Evolutionary conservation across 148 eudicot species (phyloP).

Genomic region (Camellia granthamiana): DNA sequence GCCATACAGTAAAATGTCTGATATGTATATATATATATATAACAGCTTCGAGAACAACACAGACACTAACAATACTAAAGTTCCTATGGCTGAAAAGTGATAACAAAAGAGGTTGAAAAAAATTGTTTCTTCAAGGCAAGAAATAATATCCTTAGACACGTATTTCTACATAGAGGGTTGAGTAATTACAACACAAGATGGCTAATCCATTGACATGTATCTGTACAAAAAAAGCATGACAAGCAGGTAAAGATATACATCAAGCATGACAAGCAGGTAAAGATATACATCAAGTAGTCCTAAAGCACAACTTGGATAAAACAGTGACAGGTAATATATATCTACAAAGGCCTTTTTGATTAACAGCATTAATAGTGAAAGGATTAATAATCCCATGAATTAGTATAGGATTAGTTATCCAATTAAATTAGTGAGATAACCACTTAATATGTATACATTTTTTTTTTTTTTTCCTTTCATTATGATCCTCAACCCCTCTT

Average conservation of each 20-base stretch:
- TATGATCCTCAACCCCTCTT: no score
- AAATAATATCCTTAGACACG: not conserved
- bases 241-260: not conserved
- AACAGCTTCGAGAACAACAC: not conserved
- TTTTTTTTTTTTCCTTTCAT: no score
- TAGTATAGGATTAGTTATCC: no score
- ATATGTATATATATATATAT: not conserved
- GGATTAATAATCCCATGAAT: no score
- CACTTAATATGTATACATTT: no score
- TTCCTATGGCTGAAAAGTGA: not conserved
- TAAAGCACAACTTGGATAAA: not conserved
- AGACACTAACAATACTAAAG: not conserved
- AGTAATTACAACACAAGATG: not conserved
- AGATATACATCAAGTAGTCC: not conserved
- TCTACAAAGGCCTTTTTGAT: no score
- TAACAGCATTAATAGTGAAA: no score
- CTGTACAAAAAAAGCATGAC: no score
- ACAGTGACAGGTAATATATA: not conserved
- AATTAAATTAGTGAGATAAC: no score
- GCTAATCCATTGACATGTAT: no score
- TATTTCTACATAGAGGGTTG: not conserved
- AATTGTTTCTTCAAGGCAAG: not conserved
- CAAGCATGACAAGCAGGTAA: not conserved
- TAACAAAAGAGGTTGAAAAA: not conserved
- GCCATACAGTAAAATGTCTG: constrained; percentile 1